Evolutionary conservation across 176 grass and related monocot species (phyloP).

Genomic region (Paspalum vaginatum): DNA sequence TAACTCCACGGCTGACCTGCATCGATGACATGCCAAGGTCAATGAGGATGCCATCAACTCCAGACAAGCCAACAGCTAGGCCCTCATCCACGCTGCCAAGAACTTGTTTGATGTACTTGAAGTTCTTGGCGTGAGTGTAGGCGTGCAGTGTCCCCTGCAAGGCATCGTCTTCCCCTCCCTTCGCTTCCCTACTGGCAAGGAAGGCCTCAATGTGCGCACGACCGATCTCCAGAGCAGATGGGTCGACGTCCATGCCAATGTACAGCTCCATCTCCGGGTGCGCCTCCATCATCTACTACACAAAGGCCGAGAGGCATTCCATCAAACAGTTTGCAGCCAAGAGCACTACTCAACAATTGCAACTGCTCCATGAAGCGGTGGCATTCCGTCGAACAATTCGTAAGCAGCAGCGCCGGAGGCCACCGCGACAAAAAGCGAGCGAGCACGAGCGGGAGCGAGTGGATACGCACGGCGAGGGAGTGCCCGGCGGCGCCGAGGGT

Average conservation of each 20-base stretch:
- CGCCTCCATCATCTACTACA: conserved; percentile 76
- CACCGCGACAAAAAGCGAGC: background rate
- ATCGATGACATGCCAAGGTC: conserved; percentile 95
- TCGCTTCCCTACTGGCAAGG: conserved; percentile 33
- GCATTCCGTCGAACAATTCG: background rate
- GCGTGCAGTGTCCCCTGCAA: conserved; percentile 41
- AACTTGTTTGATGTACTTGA: conserved; percentile 85
- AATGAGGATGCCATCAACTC: conserved; percentile 75
- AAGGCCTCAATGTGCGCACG: conserved; percentile 57
- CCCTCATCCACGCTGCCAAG: conserved; percentile 46
- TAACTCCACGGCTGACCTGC: conserved; percentile 54
- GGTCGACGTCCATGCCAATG: conserved; percentile 91
- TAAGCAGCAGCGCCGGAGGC: background rate
- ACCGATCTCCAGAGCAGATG: conserved; percentile 59
- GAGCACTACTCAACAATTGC: background rate
- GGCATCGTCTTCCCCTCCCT: background rate
- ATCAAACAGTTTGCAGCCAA: conserved; percentile 42
- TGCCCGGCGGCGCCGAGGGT: conserved; percentile 90
- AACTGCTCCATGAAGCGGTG: too few species aligned
- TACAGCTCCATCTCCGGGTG: conserved; percentile 89
- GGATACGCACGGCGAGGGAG: conserved; percentile 65
- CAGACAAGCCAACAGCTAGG: conserved; percentile 26
- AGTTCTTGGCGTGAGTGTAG: conserved; percentile 71
- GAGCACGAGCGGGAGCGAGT: background rate
- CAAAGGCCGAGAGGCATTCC: conserved; percentile 29